Percentiles rank a stretch among this genome's conserved stretches.
Evolutionary conservation across 73 alveolate species (phyloP).

Genomic region (Paramecium tetraurelia): DNA sequence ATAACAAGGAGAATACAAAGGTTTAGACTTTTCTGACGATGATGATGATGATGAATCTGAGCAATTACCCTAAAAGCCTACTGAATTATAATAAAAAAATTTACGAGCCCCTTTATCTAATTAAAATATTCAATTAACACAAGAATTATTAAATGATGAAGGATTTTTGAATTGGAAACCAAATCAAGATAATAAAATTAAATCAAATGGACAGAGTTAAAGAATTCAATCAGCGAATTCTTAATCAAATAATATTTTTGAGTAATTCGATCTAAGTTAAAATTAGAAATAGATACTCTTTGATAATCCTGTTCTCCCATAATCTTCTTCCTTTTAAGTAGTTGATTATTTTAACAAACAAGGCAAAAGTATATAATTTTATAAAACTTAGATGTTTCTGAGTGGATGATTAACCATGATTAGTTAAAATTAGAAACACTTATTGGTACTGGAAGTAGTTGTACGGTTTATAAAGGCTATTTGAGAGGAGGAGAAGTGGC

Average conservation of each 20-base stretch:
- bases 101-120: neutral
- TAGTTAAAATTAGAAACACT: conserved; percentile 13
- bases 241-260: neutral
- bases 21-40: neutral
- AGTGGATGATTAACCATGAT: conserved; percentile 26
- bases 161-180: neutral
- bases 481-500: conserved; percentile 95
- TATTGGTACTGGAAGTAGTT: conserved; percentile 61
- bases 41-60: neutral
- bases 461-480: conserved; percentile 88
- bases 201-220: neutral
- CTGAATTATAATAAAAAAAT: neutral
- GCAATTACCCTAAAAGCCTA: neutral
- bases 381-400: neutral
- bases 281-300: neutral
- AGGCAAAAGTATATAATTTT: neutral
- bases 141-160: neutral
- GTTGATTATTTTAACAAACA: neutral
- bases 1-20: neutral
- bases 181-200: neutral
- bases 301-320: neutral
- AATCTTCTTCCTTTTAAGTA: neutral
- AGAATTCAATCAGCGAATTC: neutral
- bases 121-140: neutral
- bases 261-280: neutral